phyloP scores from a whole-genome alignment of 1,139 yeast species.

The Geotrichum carabidarum region DNA sequence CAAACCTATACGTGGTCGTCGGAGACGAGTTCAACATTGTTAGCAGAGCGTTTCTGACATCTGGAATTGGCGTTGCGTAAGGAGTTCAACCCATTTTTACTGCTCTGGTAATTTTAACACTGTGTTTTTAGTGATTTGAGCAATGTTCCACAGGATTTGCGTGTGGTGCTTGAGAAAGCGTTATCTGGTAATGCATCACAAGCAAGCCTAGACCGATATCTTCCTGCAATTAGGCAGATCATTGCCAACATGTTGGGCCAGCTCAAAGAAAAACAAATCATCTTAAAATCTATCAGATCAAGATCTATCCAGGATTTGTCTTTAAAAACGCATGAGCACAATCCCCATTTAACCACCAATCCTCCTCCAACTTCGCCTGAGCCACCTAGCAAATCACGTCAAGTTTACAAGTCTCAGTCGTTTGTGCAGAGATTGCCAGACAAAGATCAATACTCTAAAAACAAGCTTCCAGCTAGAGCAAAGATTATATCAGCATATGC shows the following conservation, averaged over 20 bases:
- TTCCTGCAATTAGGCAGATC: constrained; percentile 81
- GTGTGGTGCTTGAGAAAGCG: constrained; percentile 79
- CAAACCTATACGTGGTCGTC: constrained; percentile 82
- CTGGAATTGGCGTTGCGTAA: constrained; percentile 57
- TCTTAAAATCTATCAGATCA: constrained; percentile 13
- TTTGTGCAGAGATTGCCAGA: no score
- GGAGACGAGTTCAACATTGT: constrained; percentile 93
- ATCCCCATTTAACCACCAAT: not conserved
- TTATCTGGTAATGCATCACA: constrained; percentile 84
- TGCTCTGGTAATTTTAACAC: not conserved
- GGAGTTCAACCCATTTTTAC: constrained; percentile 6
- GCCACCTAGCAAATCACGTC: constrained; percentile 28
- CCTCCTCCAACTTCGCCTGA: constrained; percentile 8
- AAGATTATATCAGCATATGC: no score
- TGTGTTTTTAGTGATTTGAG: constrained; percentile 52
- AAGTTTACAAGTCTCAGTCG: no score
- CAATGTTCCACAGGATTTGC: constrained; percentile 68
- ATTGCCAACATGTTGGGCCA: constrained; percentile 76
- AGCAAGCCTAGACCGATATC: constrained; percentile 68
- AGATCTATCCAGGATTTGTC: not conserved
- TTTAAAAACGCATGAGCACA: not conserved
- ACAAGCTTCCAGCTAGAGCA: no score
- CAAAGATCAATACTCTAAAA: no score
- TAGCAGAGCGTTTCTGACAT: constrained; percentile 64
- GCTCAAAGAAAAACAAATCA: constrained; percentile 66